Evolutionary conservation across 495 filamentous ascomycete genomes (phyloP).

Genomic region (Wilcoxina mikolae): DNA sequence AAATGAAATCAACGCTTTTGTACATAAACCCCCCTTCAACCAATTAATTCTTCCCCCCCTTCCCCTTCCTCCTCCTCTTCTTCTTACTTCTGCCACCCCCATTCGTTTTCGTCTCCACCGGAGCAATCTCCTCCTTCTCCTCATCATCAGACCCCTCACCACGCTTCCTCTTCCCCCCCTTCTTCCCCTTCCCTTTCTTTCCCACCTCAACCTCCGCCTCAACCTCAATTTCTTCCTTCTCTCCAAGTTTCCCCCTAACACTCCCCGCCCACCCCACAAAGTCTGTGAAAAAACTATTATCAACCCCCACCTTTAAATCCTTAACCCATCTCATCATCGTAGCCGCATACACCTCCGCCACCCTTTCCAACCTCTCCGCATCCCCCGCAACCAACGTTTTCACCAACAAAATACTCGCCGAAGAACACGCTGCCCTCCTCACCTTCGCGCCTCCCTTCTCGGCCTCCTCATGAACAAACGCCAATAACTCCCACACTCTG

Average conservation of each 20-base stretch:
- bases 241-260: conserved; percentile 17
- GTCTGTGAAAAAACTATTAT: conserved; percentile 49
- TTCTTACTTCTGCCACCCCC: conserved; percentile 4
- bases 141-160: conserved; percentile 7
- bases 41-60: conserved; percentile 2
- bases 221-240: background rate
- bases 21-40: background rate
- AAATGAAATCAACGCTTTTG: no score
- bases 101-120: conserved; percentile 7
- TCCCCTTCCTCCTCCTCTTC: conserved; percentile 3
- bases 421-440: conserved; percentile 44
- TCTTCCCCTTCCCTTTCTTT: background rate
- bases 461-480: conserved; percentile 57
- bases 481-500: conserved; percentile 41
- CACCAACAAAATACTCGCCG: conserved; percentile 47
- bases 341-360: conserved; percentile 43
- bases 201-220: background rate
- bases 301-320: conserved; percentile 43
- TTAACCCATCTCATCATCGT: conserved; percentile 41
- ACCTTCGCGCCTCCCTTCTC: conserved; percentile 44
- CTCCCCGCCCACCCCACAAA: conserved; percentile 47
- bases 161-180: background rate
- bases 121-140: conserved; percentile 2
- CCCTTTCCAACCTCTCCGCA: conserved; percentile 30
- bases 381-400: conserved; percentile 40